Conservation (phyloP, 805 yeast genomes). For the Kluyveromyces starmeri region DNA sequence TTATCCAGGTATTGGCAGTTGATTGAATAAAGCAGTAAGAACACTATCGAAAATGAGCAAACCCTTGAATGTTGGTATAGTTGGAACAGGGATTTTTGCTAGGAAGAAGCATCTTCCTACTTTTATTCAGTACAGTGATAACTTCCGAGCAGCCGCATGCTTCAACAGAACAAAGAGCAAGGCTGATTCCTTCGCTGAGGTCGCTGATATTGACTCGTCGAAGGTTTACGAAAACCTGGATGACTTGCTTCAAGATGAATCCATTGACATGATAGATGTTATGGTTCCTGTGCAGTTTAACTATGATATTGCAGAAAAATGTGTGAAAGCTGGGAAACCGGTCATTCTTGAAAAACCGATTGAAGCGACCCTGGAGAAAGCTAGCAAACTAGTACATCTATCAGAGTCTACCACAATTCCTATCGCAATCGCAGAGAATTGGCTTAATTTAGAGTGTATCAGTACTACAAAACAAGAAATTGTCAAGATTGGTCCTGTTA, state of each 20-base stretch:
- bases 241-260: conserved; percentile 53
- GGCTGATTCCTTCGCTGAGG: conserved; percentile 69
- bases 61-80: conserved; percentile 48
- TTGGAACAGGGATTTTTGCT: conserved; percentile 88
- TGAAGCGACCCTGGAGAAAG: conserved; percentile 77
- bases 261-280: conserved; percentile 73
- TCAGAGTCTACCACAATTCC: conserved; percentile 56
- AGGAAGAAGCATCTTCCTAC: conserved; percentile 76
- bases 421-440: conserved; percentile 75
- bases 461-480: conserved; percentile 45
- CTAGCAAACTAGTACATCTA: conserved; percentile 65
- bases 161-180: conserved; percentile 78
- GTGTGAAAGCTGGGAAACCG: conserved; percentile 69
- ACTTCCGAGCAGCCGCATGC: conserved; percentile 56
- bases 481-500: conserved; percentile 60
- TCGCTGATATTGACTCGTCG: conserved; percentile 41
- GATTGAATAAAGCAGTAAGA: no score
- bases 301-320: conserved; percentile 56
- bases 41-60: not conserved
- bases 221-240: conserved; percentile 57
- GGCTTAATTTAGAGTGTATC: conserved; percentile 65
- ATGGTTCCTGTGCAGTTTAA: conserved; percentile 84
- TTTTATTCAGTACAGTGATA: conserved; percentile 39
- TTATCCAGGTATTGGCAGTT: no score
- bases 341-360: conserved; percentile 84